Percentiles rank a stretch among this genome's conserved stretches.
Conservation (phyloP, 495 filamentous ascomycete species). For the Daldinia loculata region DNA sequence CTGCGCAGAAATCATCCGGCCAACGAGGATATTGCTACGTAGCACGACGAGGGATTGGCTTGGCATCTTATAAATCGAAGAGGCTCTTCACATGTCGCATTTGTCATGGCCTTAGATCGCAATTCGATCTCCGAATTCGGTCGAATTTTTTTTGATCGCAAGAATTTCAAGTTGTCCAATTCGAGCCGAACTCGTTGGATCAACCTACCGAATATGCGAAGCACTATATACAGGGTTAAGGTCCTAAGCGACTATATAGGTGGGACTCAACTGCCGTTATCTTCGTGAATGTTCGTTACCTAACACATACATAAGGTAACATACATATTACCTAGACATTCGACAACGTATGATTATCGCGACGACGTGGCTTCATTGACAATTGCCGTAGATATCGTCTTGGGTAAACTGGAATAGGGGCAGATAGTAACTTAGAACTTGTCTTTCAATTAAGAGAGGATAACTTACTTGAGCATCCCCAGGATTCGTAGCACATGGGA, state of each 20-base stretch:
- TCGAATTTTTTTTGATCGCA: not conserved
- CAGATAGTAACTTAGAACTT: too few species aligned
- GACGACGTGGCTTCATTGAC: not conserved
- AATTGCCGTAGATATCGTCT: not conserved
- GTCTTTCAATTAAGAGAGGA: not conserved
- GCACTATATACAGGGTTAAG: not conserved
- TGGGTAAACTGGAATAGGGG: too few species aligned
- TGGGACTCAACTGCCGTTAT: constrained; percentile 1
- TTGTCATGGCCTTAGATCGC: constrained; percentile 37
- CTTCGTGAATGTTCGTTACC: not conserved
- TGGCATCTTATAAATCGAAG: constrained; percentile 41
- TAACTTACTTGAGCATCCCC: not conserved
- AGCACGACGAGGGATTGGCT: constrained; percentile 20
- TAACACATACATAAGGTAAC: not conserved
- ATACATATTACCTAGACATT: not conserved
- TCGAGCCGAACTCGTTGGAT: constrained; percentile 15
- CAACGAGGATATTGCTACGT: constrained; percentile 25
- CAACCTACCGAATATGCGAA: constrained; percentile 9
- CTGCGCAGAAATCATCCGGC: constrained; percentile 32
- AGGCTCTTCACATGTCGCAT: constrained; percentile 40
- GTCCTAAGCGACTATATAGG: not conserved
- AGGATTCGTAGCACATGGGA: not conserved
- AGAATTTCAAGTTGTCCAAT: not conserved
- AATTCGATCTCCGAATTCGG: constrained; percentile 20
- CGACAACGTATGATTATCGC: not conserved